These are phyloP conservation scores for Aureoboletus auriporus DNA, from an alignment of 768 basidiomycete genomes.

Conservation along the genomic window DNA sequence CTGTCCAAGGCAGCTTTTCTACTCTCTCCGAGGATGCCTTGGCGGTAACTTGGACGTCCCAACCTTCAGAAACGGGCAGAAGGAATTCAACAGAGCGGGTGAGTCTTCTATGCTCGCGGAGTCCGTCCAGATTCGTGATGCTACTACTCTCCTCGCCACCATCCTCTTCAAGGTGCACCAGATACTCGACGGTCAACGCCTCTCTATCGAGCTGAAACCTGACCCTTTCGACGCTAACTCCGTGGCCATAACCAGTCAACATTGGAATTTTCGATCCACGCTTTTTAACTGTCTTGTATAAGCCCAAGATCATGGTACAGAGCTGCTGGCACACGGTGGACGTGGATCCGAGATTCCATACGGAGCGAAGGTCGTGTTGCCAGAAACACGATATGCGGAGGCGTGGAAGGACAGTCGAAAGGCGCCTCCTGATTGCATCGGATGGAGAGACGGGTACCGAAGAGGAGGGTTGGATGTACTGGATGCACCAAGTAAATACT, in stretches of 20 bases:
- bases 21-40: conserved; percentile 72
- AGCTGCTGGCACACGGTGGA: conserved; percentile 72
- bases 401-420: conserved; percentile 32
- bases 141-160: conserved; percentile 20
- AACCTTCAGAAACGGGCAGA: conserved; percentile 73
- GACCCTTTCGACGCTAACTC: conserved; percentile 74
- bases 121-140: conserved; percentile 55
- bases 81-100: conserved; percentile 77
- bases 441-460: conserved; percentile 30
- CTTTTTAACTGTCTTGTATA: conserved; percentile 76
- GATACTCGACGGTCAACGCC: conserved; percentile 78
- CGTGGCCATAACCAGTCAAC: conserved; percentile 73
- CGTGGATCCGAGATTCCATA: conserved; percentile 76
- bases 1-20: conserved; percentile 71
- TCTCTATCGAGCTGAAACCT: conserved; percentile 81
- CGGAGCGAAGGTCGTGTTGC: conserved; percentile 87
- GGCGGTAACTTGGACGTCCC: conserved; percentile 80
- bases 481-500: conserved; percentile 96
- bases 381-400: conserved; percentile 88
- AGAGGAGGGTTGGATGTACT: conserved; percentile 47
- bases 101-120: conserved; percentile 67
- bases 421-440: conserved; percentile 31
- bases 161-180: conserved; percentile 66
- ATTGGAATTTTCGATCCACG: conserved; percentile 74
- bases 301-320: conserved; percentile 76